Evolutionary conservation across 2,329 filamentous ascomycete genomes (phyloP).

Genomic region (Pestalotiopsis sp.): DNA sequence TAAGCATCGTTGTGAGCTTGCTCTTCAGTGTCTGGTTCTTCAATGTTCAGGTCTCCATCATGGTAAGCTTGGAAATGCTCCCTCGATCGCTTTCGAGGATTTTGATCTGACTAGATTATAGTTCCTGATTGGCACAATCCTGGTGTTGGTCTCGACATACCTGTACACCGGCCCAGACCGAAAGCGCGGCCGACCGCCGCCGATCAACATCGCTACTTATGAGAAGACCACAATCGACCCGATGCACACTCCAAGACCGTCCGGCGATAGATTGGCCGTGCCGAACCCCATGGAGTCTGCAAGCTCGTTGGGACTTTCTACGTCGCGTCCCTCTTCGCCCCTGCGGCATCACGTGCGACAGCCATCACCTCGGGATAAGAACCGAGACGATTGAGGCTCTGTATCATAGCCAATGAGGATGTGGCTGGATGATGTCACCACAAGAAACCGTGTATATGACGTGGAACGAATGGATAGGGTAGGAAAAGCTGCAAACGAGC

Average conservation of each 20-base stretch:
- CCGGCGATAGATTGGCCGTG: slow-evolving; percentile 28
- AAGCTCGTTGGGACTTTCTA: slow-evolving; percentile 31
- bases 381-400: slow-evolving; percentile 28
- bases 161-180: slow-evolving; percentile 75
- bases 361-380: slow-evolving; percentile 28
- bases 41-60: slow-evolving; percentile 70
- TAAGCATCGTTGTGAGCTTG: slow-evolving; percentile 87
- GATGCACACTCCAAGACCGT: slow-evolving; percentile 29
- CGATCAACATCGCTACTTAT: slow-evolving; percentile 70
- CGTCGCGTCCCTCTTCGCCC: slow-evolving; percentile 32
- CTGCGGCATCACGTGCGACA: slow-evolving; percentile 29
- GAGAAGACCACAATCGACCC: slow-evolving; percentile 71
- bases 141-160: slow-evolving; percentile 83
- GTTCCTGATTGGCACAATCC: slow-evolving; percentile 79
- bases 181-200: slow-evolving; percentile 60
- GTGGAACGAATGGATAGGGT: neutral
- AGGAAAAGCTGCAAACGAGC: neutral
- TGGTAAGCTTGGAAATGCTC: slow-evolving; percentile 56
- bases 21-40: slow-evolving; percentile 86
- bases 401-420: neutral
- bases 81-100: neutral
- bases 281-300: slow-evolving; percentile 29
- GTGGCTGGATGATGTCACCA: neutral
- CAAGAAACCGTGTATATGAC: neutral
- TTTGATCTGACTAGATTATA: slow-evolving; percentile 35